Conservation (phyloP, 352 stramenopile genomes). For the Phytopythium oedochilum region DNA sequence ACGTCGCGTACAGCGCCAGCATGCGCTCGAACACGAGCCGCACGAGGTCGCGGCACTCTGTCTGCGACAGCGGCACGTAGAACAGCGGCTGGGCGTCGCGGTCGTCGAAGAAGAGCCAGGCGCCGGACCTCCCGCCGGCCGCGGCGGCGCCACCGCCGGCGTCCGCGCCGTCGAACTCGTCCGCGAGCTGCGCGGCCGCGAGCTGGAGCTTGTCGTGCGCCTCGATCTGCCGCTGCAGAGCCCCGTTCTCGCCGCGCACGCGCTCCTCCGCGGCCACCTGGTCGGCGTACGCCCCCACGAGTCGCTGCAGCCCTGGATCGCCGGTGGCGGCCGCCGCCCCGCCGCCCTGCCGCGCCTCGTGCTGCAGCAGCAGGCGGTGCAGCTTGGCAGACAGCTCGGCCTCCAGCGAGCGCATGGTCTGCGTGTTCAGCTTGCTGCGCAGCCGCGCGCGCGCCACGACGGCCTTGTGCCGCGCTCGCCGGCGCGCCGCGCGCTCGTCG, state of each 20-base stretch:
- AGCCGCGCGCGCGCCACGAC: slow-evolving; percentile 29
- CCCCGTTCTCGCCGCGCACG: slow-evolving; percentile 33
- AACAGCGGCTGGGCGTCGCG: slow-evolving; percentile 27
- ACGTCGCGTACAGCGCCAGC: slow-evolving; percentile 27
- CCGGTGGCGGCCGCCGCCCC: background rate
- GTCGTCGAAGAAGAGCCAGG: slow-evolving; percentile 31
- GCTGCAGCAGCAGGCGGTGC: slow-evolving; percentile 17
- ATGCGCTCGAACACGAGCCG: slow-evolving; percentile 27
- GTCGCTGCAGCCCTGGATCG: slow-evolving; percentile 6
- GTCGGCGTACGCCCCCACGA: slow-evolving; percentile 16
- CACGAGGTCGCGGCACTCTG: slow-evolving; percentile 22
- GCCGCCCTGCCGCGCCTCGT: background rate
- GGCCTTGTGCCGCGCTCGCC: slow-evolving; percentile 26
- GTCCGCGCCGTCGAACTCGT: slow-evolving; percentile 3
- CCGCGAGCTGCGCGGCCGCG: slow-evolving; percentile 4
- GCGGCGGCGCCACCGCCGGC: background rate
- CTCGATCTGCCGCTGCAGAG: slow-evolving; percentile 24
- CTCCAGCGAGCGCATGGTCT: slow-evolving; percentile 26
- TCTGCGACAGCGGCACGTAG: slow-evolving; percentile 22
- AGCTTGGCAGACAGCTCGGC: slow-evolving; percentile 15
- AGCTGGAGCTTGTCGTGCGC: slow-evolving; percentile 22
- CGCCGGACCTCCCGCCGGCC: slow-evolving; percentile 5
- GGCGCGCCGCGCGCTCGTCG: slow-evolving; percentile 19
- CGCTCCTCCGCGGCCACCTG: slow-evolving; percentile 27
- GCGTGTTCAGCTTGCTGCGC: slow-evolving; percentile 17